A percentile compares a stretch with the other conserved stretches of the same genome.
phyloP scores from a whole-genome alignment of 73 alveolate species.

The Stentor coeruleus region DNA sequence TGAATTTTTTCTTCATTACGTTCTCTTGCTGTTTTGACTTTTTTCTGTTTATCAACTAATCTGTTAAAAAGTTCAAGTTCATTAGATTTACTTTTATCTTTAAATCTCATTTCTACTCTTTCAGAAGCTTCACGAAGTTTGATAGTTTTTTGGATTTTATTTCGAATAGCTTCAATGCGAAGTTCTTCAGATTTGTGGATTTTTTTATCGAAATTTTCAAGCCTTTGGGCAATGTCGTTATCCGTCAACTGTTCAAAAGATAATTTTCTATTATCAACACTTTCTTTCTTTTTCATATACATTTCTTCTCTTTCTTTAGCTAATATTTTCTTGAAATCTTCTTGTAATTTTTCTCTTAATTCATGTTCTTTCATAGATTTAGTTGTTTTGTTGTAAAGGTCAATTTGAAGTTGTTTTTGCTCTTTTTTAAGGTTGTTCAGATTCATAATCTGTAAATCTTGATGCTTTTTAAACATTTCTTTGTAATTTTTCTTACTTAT shows the following conservation, averaged over 20 bases:
- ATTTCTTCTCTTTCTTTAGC: slow-evolving; percentile 10
- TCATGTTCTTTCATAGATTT: not conserved
- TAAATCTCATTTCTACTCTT: not conserved
- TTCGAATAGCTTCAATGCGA: not conserved
- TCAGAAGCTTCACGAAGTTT: not conserved
- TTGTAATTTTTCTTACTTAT: not conserved
- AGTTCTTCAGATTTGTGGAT: slow-evolving; percentile 1
- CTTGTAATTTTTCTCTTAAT: slow-evolving; percentile 9
- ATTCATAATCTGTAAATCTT: not conserved
- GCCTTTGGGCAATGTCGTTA: not conserved
- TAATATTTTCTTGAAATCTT: not conserved
- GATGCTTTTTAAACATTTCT: not conserved
- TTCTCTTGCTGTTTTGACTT: not conserved
- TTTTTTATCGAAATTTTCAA: not conserved
- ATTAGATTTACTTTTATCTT: not conserved
- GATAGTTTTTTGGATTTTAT: not conserved
- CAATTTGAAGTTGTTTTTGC: not conserved
- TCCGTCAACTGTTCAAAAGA: not conserved
- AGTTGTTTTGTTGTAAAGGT: not conserved
- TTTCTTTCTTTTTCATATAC: not conserved
- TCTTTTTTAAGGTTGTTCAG: not conserved
- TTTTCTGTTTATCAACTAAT: slow-evolving; percentile 11
- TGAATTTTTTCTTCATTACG: not conserved
- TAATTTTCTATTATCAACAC: not conserved
- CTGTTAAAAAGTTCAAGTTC: slow-evolving; percentile 10